Conservation (phyloP, 2,329 filamentous ascomycete species). For the Aspergillus sp. region DNA sequence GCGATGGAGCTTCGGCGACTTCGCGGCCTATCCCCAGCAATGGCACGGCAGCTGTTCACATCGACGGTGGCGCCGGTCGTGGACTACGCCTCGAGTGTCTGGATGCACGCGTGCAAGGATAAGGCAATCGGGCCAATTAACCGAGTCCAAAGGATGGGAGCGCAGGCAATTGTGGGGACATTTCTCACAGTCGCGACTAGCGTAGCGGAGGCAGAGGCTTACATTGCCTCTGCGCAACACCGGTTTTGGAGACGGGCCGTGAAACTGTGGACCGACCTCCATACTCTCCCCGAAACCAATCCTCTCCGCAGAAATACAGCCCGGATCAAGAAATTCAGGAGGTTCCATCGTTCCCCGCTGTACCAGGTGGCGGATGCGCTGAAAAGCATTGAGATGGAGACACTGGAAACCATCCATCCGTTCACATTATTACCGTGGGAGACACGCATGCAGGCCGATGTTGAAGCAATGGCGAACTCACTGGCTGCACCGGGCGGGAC, state of each 20-base stretch:
- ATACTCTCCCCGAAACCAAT: slow-evolving; percentile 15
- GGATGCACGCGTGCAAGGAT: slow-evolving; percentile 2
- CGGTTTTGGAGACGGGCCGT: slow-evolving; percentile 19
- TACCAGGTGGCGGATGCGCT: slow-evolving; percentile 13
- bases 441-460: neutral
- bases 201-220: slow-evolving; percentile 22
- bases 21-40: slow-evolving; percentile 14
- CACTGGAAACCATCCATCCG: slow-evolving; percentile 4
- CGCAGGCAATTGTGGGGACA: slow-evolving; percentile 21
- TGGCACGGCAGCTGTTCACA: slow-evolving; percentile 18
- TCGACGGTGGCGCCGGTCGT: slow-evolving; percentile 25
- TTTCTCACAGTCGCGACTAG: slow-evolving; percentile 24
- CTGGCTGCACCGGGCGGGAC: slow-evolving; percentile 4
- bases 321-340: slow-evolving; percentile 16
- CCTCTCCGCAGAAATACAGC: slow-evolving; percentile 15
- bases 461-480: neutral
- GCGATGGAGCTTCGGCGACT: slow-evolving; percentile 17
- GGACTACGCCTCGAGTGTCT: neutral
- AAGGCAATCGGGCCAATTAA: slow-evolving; percentile 17
- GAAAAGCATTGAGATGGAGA: slow-evolving; percentile 13
- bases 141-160: slow-evolving; percentile 22
- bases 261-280: slow-evolving; percentile 18
- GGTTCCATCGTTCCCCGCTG: slow-evolving; percentile 12
- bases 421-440: slow-evolving; percentile 4
- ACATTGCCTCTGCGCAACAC: slow-evolving; percentile 16